Evolutionary conservation across 108 stramenopile species (phyloP).

Genomic region (Nitzschia sp.): DNA sequence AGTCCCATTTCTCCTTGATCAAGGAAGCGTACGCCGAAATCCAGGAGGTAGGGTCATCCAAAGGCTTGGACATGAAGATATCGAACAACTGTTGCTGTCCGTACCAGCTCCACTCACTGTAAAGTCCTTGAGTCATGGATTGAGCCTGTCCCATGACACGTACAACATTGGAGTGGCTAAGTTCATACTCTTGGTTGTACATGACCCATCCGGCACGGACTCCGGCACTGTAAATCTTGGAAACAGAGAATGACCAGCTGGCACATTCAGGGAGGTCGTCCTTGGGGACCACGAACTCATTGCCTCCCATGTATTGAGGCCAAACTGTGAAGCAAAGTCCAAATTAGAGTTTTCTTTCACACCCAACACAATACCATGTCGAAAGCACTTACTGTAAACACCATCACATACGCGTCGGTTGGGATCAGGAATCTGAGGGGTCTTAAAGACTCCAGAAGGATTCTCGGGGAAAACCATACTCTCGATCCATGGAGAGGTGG

Average conservation of each 20-base stretch:
- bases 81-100: slow-evolving; percentile 29
- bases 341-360: neutral
- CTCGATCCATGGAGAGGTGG: slow-evolving; percentile 31
- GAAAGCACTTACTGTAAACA: slow-evolving; percentile 12
- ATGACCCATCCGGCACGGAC: slow-evolving; percentile 33
- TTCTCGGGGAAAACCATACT: slow-evolving; percentile 40
- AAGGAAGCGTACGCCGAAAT: slow-evolving; percentile 34
- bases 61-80: slow-evolving; percentile 25
- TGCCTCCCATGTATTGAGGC: slow-evolving; percentile 29
- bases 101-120: slow-evolving; percentile 24
- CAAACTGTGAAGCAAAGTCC: slow-evolving; percentile 8
- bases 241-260: slow-evolving; percentile 25
- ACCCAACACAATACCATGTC: neutral
- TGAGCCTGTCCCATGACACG: neutral
- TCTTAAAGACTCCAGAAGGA: slow-evolving; percentile 29
- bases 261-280: slow-evolving; percentile 26
- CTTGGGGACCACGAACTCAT: slow-evolving; percentile 15
- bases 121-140: slow-evolving; percentile 20
- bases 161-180: neutral
- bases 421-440: slow-evolving; percentile 21
- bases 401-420: slow-evolving; percentile 36
- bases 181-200: slow-evolving; percentile 23
- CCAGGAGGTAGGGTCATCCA: slow-evolving; percentile 35
- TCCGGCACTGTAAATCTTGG: slow-evolving; percentile 29
- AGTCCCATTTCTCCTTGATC: slow-evolving; percentile 39